A percentile compares a stretch with the other conserved stretches of the same genome.
phyloP scores from a whole-genome alignment of 768 basidiomycete genomes.

The Tylopilus felleus region DNA sequence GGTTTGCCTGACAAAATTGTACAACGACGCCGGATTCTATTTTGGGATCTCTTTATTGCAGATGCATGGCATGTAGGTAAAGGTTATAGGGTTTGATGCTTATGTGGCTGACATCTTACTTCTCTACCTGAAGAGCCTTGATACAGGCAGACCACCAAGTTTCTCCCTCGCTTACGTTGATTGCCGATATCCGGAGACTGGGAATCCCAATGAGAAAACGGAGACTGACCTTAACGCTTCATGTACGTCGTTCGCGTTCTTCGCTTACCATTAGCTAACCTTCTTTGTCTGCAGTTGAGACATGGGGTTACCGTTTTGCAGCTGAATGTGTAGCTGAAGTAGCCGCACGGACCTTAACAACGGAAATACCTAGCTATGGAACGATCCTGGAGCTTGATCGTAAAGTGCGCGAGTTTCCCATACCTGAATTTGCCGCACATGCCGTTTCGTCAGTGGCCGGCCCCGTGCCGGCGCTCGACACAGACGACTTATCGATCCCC shows the following conservation, averaged over 20 bases:
- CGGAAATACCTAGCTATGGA: conserved; percentile 60
- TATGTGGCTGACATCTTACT: conserved; percentile 8
- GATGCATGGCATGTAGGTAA: conserved; percentile 62
- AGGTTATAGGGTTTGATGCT: not conserved
- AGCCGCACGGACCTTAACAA: conserved; percentile 54
- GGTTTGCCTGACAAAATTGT: conserved; percentile 59
- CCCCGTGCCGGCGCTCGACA: conserved; percentile 10
- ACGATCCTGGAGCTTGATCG: conserved; percentile 67
- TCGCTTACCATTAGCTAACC: not conserved
- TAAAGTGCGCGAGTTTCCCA: conserved; percentile 62
- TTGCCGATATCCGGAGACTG: conserved; percentile 51
- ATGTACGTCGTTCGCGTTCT: conserved; percentile 25
- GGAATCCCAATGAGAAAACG: conserved; percentile 2
- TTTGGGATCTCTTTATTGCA: conserved; percentile 76
- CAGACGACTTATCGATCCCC: conserved; percentile 15
- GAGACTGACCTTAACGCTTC: conserved; percentile 23
- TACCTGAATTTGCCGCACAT: conserved; percentile 46
- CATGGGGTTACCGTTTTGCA: conserved; percentile 65
- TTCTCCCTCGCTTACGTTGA: conserved; percentile 66
- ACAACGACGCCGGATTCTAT: conserved; percentile 60
- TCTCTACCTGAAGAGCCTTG: conserved; percentile 48
- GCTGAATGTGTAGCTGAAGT: conserved; percentile 65
- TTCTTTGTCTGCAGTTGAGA: conserved; percentile 40
- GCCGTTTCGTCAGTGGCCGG: conserved; percentile 34
- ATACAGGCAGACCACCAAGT: conserved; percentile 67